Conservation (phyloP, 768 basidiomycete species). For the Tylopilus rubrobrunneus region DNA sequence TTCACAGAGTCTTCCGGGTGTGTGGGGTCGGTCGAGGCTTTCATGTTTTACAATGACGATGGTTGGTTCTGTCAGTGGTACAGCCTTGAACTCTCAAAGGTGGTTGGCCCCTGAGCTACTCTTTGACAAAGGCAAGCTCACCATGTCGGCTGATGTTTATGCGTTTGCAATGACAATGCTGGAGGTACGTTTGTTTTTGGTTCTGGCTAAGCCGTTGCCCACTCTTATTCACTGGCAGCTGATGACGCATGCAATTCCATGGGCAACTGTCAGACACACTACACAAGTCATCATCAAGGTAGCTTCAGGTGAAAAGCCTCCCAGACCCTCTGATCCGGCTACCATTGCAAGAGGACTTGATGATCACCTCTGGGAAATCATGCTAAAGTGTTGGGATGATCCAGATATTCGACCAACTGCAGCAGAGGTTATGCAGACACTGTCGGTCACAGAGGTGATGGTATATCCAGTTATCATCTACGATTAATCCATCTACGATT, state of each 20-base stretch:
- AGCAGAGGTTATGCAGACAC: slow-evolving; percentile 27
- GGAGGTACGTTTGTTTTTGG: slow-evolving; percentile 35
- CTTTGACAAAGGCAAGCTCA: slow-evolving; percentile 45
- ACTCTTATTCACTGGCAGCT: slow-evolving; percentile 37
- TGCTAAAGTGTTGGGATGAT: slow-evolving; percentile 42
- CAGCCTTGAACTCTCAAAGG: slow-evolving; percentile 31
- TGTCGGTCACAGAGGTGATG: not conserved
- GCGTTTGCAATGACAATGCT: slow-evolving; percentile 56
- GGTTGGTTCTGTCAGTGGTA: slow-evolving; percentile 7
- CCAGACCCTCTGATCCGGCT: slow-evolving; percentile 34
- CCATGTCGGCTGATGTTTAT: slow-evolving; percentile 49
- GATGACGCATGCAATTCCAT: slow-evolving; percentile 52
- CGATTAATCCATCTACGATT: too few species aligned
- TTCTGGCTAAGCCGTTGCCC: not conserved
- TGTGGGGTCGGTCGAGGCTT: not conserved
- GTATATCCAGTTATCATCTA: too few species aligned
- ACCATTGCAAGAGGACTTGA: slow-evolving; percentile 41
- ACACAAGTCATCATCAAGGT: slow-evolving; percentile 48
- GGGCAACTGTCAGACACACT: slow-evolving; percentile 45
- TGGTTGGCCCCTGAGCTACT: slow-evolving; percentile 60
- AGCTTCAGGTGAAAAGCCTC: slow-evolving; percentile 40
- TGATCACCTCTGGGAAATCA: slow-evolving; percentile 42
- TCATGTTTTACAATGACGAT: not conserved
- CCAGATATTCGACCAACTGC: slow-evolving; percentile 39
- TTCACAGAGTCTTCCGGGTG: slow-evolving; percentile 45